Evolutionary conservation across 2,329 filamentous ascomycete species (phyloP).

Genomic region (Cordyceps pruinosa): DNA sequence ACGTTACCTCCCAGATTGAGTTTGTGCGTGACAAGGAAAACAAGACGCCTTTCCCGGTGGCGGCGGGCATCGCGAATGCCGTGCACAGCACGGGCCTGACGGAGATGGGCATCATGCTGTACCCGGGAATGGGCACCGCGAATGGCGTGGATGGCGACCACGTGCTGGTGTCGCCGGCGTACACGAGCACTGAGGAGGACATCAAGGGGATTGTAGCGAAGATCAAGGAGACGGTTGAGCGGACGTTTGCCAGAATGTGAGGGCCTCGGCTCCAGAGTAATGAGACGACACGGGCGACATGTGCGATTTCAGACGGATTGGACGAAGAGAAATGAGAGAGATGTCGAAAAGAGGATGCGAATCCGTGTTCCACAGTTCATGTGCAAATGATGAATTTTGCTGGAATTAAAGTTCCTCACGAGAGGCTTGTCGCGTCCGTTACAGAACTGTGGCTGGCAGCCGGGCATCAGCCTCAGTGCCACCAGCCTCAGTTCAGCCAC

Average conservation of each 20-base stretch:
- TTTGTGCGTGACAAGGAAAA: slow-evolving; percentile 22
- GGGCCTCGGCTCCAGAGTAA: not conserved
- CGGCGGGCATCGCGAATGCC: slow-evolving; percentile 19
- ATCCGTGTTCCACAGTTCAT: no score
- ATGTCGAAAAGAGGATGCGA: no score
- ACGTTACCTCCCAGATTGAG: slow-evolving; percentile 19
- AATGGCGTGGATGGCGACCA: slow-evolving; percentile 21
- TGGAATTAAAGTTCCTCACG: not conserved
- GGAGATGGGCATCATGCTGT: slow-evolving; percentile 43
- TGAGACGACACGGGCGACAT: not conserved
- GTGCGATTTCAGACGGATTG: not conserved
- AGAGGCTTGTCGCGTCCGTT: not conserved
- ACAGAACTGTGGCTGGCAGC: not conserved
- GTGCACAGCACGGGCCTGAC: slow-evolving; percentile 33
- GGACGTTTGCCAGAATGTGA: slow-evolving; percentile 8
- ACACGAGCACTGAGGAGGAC: slow-evolving; percentile 27
- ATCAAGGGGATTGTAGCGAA: slow-evolving; percentile 17
- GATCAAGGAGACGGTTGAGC: slow-evolving; percentile 13
- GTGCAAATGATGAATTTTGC: no score
- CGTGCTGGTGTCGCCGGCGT: slow-evolving; percentile 34
- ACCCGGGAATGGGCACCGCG: slow-evolving; percentile 20
- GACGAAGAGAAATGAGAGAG: not conserved
- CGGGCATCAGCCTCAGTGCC: not conserved
- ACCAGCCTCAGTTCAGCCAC: not conserved
- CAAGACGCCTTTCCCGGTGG: slow-evolving; percentile 26